Conservation (phyloP, 2,329 filamentous ascomycete species). For the Fusarium sp. region DNA sequence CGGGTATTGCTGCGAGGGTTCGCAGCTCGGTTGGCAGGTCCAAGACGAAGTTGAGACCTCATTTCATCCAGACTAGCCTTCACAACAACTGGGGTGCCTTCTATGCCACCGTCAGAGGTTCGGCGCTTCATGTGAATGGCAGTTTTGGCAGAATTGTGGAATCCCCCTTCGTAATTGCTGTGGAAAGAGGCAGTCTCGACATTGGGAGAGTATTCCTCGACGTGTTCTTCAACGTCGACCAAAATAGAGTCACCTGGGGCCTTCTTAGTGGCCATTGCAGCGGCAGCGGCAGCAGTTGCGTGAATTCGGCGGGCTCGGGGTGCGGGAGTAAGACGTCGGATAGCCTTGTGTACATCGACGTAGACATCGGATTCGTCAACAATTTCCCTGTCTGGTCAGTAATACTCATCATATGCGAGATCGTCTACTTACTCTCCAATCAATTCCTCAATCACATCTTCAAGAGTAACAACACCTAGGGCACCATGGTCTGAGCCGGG, state of each 20-base stretch:
- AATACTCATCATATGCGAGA: neutral
- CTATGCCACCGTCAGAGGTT: conserved; percentile 65
- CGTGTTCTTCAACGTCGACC: conserved; percentile 57
- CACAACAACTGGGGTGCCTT: conserved; percentile 63
- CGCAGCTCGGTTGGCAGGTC: conserved; percentile 74
- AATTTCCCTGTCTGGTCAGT: conserved; percentile 76
- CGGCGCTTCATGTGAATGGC: conserved; percentile 71
- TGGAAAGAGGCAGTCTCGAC: conserved; percentile 52
- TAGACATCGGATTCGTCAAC: conserved; percentile 99
- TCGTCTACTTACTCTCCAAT: conserved; percentile 85
- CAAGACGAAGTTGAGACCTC: conserved; percentile 72
- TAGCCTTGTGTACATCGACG: conserved; percentile 97
- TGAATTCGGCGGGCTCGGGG: conserved; percentile 75
- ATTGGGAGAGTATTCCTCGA: conserved; percentile 45
- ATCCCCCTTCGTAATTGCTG: conserved; percentile 52
- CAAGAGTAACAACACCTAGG: conserved; percentile 91
- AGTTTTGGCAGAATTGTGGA: conserved; percentile 62
- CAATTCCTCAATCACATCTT: conserved; percentile 98
- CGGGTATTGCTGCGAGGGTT: conserved; percentile 70
- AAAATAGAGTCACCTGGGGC: conserved; percentile 47
- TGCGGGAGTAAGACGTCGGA: conserved; percentile 86
- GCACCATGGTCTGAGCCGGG: conserved; percentile 93
- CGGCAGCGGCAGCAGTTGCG: conserved; percentile 48
- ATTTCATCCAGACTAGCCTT: conserved; percentile 72
- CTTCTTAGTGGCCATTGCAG: conserved; percentile 49